A percentile compares a stretch with the other conserved stretches of the same genome.
phyloP scores from a whole-genome alignment of 2,329 filamentous ascomycete genomes.

The Hypoxylon sp. region DNA sequence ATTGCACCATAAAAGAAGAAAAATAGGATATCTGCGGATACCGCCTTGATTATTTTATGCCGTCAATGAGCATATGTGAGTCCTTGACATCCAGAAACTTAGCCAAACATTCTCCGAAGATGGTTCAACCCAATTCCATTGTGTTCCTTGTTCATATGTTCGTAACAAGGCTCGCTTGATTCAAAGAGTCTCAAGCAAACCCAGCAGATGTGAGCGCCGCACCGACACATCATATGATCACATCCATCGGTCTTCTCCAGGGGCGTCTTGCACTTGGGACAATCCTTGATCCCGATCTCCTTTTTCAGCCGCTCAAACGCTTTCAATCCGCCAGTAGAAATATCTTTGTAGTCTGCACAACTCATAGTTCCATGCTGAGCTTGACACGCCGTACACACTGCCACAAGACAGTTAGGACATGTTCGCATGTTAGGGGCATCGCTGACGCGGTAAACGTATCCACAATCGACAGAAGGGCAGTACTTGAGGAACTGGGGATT shows the following conservation, averaged over 20 bases:
- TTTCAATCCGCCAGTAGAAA: slow-evolving; percentile 47
- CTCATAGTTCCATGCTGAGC: slow-evolving; percentile 54
- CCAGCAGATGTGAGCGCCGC: slow-evolving; percentile 65
- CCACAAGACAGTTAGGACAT: slow-evolving; percentile 57
- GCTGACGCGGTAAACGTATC: slow-evolving; percentile 58
- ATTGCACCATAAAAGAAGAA: no score
- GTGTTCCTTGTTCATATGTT: slow-evolving; percentile 47
- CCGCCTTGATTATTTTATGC: background rate
- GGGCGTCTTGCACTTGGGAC: slow-evolving; percentile 58
- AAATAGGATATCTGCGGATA: background rate
- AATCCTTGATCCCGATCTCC: slow-evolving; percentile 58
- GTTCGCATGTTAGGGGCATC: slow-evolving; percentile 45
- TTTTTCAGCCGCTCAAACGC: slow-evolving; percentile 54
- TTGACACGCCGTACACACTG: slow-evolving; percentile 57
- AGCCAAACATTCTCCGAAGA: background rate
- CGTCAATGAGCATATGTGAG: background rate
- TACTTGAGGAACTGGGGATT: slow-evolving; percentile 55
- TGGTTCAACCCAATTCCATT: slow-evolving; percentile 18
- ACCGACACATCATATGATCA: slow-evolving; percentile 63
- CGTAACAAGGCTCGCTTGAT: slow-evolving; percentile 42
- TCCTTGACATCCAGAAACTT: background rate
- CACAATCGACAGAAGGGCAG: slow-evolving; percentile 63
- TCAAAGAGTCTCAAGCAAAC: slow-evolving; percentile 60
- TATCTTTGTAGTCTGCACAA: slow-evolving; percentile 56
- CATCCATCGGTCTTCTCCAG: slow-evolving; percentile 64